Evolutionary conservation across 257 asterid genomes (phyloP), one percentile per base, ranked within the genome.

Genomic region (Solanum arcanum): DNA sequence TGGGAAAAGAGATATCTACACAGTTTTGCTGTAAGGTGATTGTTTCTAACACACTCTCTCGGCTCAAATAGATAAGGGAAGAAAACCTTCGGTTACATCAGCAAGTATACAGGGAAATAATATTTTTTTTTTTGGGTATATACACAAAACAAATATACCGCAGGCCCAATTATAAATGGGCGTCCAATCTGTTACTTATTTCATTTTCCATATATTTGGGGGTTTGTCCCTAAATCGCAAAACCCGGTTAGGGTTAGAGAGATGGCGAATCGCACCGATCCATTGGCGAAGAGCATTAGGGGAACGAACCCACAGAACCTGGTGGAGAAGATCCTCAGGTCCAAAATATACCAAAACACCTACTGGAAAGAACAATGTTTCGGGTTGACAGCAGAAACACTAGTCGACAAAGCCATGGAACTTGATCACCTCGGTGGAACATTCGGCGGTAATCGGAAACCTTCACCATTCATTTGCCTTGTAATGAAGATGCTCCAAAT

Each of bases 391-490:
- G 99, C 99, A 47, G 99, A 97, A 91, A 97, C 98, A 86, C 95
- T 97, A 13, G 99, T 97, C 87, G 99, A 95, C 92, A 97, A 95
- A 90, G 99, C 99, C 86, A 95, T 97, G 99, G 99, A 94, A 90
- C 93, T 97, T 72, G 98, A 97, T 90, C 99, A 97, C 90, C 91
- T 97, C 81, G 99, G 99, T 83, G 99, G 99, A 12, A 92, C 99
- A 78, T 88, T 59, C 86, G 98, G 95, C 8, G 99, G 99, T 33
- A 95, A 85, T 85, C 94, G 98, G 14, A 95, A 91, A 75, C 98
- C 99, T 49, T 90, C 98, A 44, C 99, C 99, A 41, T 97, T 97
- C 89, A 92, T 95, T 91, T 94, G 99, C 86, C 98, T 97, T 16
- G 93, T 97, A 73, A 92, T 91, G 93, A 94, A 95, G 92, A 97